Base-by-base conservation (phyloP, 805 yeast genomes). In the Torulaspora quercuum region DNA sequence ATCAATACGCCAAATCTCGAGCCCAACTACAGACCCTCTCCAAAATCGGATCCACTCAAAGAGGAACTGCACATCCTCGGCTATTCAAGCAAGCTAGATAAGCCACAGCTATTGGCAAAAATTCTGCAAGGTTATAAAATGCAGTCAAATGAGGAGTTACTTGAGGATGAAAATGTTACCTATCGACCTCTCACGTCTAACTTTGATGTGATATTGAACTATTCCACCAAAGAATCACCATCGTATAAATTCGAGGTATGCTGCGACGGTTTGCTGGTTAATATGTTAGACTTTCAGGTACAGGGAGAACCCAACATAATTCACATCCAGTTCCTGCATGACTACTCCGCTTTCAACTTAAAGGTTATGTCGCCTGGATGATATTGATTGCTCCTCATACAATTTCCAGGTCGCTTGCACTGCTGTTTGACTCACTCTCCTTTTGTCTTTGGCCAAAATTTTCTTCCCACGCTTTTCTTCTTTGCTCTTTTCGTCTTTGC, bases 331-430 rank as follows among this genome's bases (percentile, higher is more conserved):
- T 49, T 43, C 31, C 26, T 48, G 14, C 24, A 38, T 7, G 11
- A 33, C 9, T 35, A 30, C 29, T 41, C 48, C 12, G 9, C 34
- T 9, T 45, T 45, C 11, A 21, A 31, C 7, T 32, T 50, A 20
- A 32, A 42, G 16, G 49, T 43, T 5, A 25, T 44, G 13, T 22
- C 33, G 12, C 42, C 23, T 5, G 25, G 7, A n/a, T 19, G 8
- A 11, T 15, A 17, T 11, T 13, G 6, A 13, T 6, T 20, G 15
- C 3, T 24, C 22, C 30, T 38, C 44, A 52, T n/a, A 59, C 47
- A 35, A 62, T 58, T 17, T 60, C 65, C 15, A 61, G 34, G 23
- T 59, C 65, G 39, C 63, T 59, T 12, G 50, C 60, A 37, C 52
- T 46, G 33, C 39, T 50, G 7, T 35, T 41, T 8, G 36, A 34